phyloP scores from a whole-genome alignment of 2,329 filamentous ascomycete species.

The Aspergillus aculeatinus region DNA sequence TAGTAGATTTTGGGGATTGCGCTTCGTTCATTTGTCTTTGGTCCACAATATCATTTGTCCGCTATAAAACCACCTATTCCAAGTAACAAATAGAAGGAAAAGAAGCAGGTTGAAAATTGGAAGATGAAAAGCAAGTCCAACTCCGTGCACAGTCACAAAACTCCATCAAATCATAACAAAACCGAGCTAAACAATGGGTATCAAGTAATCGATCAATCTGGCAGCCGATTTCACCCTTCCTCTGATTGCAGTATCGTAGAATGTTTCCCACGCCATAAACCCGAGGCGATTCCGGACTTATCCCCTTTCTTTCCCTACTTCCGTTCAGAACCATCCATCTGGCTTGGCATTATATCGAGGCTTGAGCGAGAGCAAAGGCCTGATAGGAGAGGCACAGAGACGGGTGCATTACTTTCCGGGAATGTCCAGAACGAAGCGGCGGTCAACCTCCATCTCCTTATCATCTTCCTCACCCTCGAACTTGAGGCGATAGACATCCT shows the following conservation, averaged over 20 bases:
- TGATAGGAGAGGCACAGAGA: not conserved
- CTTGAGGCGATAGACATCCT: conserved; percentile 56
- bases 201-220: conserved; percentile 1
- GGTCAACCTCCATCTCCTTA: conserved; percentile 72
- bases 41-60: too few relatives aligned
- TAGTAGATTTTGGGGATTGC: too few relatives aligned
- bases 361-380: not conserved
- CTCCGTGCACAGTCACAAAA: not conserved
- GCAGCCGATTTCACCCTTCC: not conserved
- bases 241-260: not conserved
- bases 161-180: conserved; percentile 2
- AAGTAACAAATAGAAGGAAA: too few relatives aligned
- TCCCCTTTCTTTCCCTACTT: not conserved
- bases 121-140: not conserved
- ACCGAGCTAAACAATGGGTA: conserved; percentile 6
- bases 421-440: conserved; percentile 75
- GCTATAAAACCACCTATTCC: too few relatives aligned
- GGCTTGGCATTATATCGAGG: not conserved
- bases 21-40: too few relatives aligned
- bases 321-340: not conserved
- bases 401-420: conserved; percentile 44
- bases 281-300: not conserved
- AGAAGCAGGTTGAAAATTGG: not conserved
- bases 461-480: conserved; percentile 77
- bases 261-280: not conserved